phyloP scores from a whole-genome alignment of 1,139 yeast genomes.

The Suhomyces wounanorum region DNA sequence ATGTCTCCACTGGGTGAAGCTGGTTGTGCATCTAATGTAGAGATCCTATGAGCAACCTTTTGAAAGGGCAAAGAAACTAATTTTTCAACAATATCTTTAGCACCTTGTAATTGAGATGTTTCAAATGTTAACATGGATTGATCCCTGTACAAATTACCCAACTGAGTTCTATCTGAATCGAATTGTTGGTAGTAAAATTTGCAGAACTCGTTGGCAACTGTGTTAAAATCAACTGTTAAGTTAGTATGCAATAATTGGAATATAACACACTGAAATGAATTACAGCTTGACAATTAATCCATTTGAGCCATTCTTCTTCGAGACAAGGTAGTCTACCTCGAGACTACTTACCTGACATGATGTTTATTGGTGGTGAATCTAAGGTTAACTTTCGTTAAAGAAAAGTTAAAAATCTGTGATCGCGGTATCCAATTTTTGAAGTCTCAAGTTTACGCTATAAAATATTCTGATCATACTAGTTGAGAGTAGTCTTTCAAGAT shows the following conservation, averaged over 20 bases:
- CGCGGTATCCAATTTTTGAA: conserved; percentile 7
- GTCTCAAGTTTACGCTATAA: conserved; percentile 5
- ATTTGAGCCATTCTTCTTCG: too few relatives aligned
- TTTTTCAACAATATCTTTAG: conserved; percentile 88
- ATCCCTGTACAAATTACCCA: conserved; percentile 93
- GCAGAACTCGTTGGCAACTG: conserved; percentile 81
- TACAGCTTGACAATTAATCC: too few relatives aligned
- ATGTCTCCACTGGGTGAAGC: conserved; percentile 94
- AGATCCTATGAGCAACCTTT: conserved; percentile 88
- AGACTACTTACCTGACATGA: conserved; percentile 17
- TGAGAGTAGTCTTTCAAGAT: conserved; percentile 81
- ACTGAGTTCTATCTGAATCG: conserved; percentile 87
- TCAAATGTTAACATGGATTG: conserved; percentile 98
- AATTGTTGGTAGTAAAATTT: conserved; percentile 94
- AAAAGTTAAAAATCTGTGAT: neutral
- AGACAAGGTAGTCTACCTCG: neutral
- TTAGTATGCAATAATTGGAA: conserved; percentile 11
- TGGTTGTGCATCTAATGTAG: conserved; percentile 97
- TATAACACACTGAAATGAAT: too few relatives aligned
- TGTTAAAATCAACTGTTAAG: conserved; percentile 61
- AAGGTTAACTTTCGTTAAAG: neutral
- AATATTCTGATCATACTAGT: conserved; percentile 25
- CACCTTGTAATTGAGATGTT: conserved; percentile 92
- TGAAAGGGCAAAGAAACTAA: conserved; percentile 84
- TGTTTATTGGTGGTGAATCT: conserved; percentile 1